These are phyloP conservation scores for Aspergillus tamarii DNA, from an alignment of 2,329 filamentous ascomycete species.

Conservation along the genomic window DNA sequence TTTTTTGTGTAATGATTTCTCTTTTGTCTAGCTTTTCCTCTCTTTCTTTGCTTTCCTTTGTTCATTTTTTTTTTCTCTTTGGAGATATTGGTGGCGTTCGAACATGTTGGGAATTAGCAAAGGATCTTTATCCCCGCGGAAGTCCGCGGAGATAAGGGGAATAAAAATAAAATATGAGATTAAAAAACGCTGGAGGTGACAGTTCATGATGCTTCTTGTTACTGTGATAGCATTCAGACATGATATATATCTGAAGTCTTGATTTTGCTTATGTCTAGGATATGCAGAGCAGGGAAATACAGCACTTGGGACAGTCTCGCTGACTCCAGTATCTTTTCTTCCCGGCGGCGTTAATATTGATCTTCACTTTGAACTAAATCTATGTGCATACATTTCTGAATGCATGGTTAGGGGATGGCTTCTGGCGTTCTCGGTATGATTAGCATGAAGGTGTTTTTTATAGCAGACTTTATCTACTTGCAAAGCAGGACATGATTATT, in stretches of 20 bases:
- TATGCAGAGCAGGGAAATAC: not conserved
- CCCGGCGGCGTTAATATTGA: not conserved
- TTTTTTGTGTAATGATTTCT: not conserved
- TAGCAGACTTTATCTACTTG: not conserved
- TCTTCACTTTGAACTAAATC: not conserved
- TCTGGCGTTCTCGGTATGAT: not conserved
- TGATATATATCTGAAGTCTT: not conserved
- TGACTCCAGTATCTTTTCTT: not conserved
- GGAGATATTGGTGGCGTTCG: too few relatives aligned
- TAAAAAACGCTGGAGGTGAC: too few relatives aligned
- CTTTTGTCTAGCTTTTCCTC: too few relatives aligned
- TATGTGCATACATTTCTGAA: too few relatives aligned
- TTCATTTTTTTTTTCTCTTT: too few relatives aligned
- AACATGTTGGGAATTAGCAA: too few relatives aligned
- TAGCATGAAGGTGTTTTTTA: not conserved
- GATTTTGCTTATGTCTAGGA: not conserved
- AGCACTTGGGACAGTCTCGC: not conserved
- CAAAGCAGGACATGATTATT: not conserved
- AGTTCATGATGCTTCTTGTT: too few relatives aligned
- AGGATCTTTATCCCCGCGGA: too few relatives aligned
- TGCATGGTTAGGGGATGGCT: not conserved
- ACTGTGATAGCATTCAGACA: not conserved
- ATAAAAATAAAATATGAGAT: too few relatives aligned
- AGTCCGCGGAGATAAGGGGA: accelerated
- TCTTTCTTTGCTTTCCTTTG: too few relatives aligned